Evolutionary conservation across 2,329 filamentous ascomycete genomes (phyloP).

Genomic region (Colletotrichum salicis): DNA sequence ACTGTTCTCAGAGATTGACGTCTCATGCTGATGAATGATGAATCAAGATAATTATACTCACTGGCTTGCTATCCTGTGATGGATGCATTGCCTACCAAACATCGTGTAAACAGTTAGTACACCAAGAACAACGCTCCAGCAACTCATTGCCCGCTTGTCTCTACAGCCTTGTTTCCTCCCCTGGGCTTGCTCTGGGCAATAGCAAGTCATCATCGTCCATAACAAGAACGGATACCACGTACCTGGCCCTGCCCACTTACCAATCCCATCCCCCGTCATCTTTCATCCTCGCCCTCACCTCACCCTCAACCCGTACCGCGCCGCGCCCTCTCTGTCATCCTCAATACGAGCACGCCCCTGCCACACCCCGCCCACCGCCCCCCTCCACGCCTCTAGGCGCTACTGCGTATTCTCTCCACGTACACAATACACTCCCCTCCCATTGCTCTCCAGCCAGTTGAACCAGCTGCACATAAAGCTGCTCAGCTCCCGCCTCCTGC

Average conservation of each 20-base stretch:
- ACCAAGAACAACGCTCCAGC: background rate
- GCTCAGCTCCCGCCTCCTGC: slow-evolving; percentile 37
- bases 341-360: slow-evolving; percentile 35
- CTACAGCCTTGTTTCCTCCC: slow-evolving; percentile 10
- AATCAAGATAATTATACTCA: background rate
- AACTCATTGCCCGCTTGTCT: background rate
- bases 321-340: slow-evolving; percentile 22
- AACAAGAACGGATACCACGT: background rate
- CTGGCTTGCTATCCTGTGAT: background rate
- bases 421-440: slow-evolving; percentile 35
- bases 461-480: slow-evolving; percentile 38
- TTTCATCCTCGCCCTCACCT: slow-evolving; percentile 15
- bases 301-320: slow-evolving; percentile 18
- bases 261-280: background rate
- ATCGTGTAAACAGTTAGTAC: background rate
- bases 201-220: slow-evolving; percentile 5
- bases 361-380: slow-evolving; percentile 33
- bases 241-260: background rate
- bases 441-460: slow-evolving; percentile 11
- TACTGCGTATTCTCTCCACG: slow-evolving; percentile 35
- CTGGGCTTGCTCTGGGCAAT: slow-evolving; percentile 1
- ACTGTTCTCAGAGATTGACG: background rate
- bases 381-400: slow-evolving; percentile 30
- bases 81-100: background rate
- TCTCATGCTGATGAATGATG: background rate